phyloP scores from a whole-genome alignment of 257 asterid species.

The Nicotiana tomentosiformis region DNA sequence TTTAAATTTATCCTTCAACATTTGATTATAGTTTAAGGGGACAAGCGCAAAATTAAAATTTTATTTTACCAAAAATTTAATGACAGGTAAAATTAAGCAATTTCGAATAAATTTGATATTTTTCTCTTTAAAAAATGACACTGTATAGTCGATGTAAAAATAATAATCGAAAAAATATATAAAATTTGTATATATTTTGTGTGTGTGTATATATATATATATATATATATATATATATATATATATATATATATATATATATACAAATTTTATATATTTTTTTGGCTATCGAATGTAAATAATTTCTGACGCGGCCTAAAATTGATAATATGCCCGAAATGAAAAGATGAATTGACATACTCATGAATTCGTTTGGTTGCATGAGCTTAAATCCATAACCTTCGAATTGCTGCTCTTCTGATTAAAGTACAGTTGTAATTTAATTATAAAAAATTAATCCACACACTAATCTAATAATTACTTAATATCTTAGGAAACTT shows the following conservation, averaged over 20 bases:
- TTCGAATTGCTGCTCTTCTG: not conserved
- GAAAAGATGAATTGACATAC: not conserved
- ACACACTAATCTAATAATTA: not conserved
- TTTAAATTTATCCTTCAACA: too few relatives aligned
- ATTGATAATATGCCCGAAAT: not conserved
- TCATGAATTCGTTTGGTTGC: not conserved
- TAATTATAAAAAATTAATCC: not conserved
- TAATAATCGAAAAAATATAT: too few relatives aligned
- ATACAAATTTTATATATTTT: too few relatives aligned
- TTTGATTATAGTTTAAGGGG: too few relatives aligned
- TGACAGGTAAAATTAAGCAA: not conserved
- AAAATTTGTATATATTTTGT: too few relatives aligned
- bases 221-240: too few relatives aligned
- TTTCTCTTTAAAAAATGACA: not conserved
- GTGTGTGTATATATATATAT: too few relatives aligned
- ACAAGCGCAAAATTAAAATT: too few relatives aligned
- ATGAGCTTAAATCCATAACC: not conserved
- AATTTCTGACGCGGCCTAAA: too few relatives aligned
- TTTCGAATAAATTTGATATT: not conserved
- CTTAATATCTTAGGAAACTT: not conserved
- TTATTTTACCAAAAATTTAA: not conserved
- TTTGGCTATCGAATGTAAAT: too few relatives aligned
- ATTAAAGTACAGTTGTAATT: not conserved
- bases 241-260: too few relatives aligned
- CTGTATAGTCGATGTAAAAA: too few relatives aligned